Percentiles rank a stretch among this genome's conserved stretches.
Evolutionary conservation across 768 basidiomycete genomes (phyloP).

Genomic region (Butyriboletus loyo): DNA sequence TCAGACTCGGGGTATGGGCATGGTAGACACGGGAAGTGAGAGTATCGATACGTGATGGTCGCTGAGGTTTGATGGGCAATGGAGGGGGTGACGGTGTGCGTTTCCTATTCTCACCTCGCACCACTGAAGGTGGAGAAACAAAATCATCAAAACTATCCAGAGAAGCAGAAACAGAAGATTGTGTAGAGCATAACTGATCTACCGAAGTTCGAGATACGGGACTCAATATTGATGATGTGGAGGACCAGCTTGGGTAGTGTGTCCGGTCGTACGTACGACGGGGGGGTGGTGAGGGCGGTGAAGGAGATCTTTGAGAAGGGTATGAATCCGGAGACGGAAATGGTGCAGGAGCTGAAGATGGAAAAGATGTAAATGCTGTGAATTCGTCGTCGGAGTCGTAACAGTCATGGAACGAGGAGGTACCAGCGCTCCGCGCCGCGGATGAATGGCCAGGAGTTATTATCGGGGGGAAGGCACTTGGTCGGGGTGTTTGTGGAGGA

Average conservation of each 20-base stretch:
- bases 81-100: conserved; percentile 48
- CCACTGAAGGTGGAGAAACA: conserved; percentile 30
- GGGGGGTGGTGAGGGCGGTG: conserved; percentile 29
- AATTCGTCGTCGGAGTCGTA: conserved; percentile 47
- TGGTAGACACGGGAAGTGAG: conserved; percentile 12
- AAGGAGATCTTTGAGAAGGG: conserved; percentile 15
- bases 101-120: conserved; percentile 17
- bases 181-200: conserved; percentile 18
- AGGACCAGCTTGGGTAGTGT: conserved; percentile 23
- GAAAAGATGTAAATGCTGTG: conserved; percentile 43
- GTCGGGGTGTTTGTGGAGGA: conserved; percentile 32
- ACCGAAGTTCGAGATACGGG: conserved; percentile 21
- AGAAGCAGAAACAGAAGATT: conserved; percentile 24
- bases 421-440: background rate
- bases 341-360: conserved; percentile 12
- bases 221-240: conserved; percentile 25
- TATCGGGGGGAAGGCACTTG: conserved; percentile 3
- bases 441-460: conserved; percentile 10
- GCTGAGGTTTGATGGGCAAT: conserved; percentile 34
- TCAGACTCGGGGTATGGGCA: conserved; percentile 19
- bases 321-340: conserved; percentile 5
- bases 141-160: conserved; percentile 52
- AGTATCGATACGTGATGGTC: conserved; percentile 11
- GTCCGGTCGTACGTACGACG: conserved; percentile 25
- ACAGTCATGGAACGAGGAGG: conserved; percentile 18